These are phyloP conservation scores for Ilyonectria mors-panacis DNA, from an alignment of 2,329 filamentous ascomycete species.

Conservation along the genomic window DNA sequence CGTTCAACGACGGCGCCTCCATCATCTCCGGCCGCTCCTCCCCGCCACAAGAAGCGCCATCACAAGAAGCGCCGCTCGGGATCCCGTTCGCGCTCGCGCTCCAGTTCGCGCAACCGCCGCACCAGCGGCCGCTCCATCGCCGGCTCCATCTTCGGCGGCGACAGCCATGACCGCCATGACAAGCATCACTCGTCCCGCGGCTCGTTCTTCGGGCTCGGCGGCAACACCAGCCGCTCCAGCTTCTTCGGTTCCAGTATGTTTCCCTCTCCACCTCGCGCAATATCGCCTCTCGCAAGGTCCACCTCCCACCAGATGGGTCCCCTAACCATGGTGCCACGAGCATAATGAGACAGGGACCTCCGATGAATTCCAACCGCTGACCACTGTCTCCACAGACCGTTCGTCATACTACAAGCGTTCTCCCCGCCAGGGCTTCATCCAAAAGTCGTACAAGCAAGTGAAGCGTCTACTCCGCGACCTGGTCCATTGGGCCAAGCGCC, in stretches of 20 bases:
- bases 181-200: conserved; percentile 60
- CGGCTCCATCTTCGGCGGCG: conserved; percentile 52
- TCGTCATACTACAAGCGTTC: conserved; percentile 84
- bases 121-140: conserved; percentile 51
- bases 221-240: conserved; percentile 60
- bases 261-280: background rate
- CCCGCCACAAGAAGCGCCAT: conserved; percentile 49
- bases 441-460: conserved; percentile 80
- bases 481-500: conserved; percentile 82
- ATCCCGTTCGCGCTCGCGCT: conserved; percentile 57
- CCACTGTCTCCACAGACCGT: conserved; percentile 55
- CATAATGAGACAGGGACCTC: conserved; percentile 7
- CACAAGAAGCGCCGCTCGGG: conserved; percentile 55
- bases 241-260: conserved; percentile 62
- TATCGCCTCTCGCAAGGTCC: background rate
- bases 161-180: conserved; percentile 51
- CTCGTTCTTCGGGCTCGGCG: conserved; percentile 64
- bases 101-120: conserved; percentile 53
- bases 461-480: conserved; percentile 86
- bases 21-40: conserved; percentile 50
- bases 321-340: conserved; percentile 3
- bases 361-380: conserved; percentile 8
- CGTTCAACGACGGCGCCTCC: conserved; percentile 51
- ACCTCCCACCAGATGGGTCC: conserved; percentile 6
- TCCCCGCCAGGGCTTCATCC: conserved; percentile 84